phyloP scores from a whole-genome alignment of 2,329 filamentous ascomycete genomes.

The Sordariomycetes sp. region DNA sequence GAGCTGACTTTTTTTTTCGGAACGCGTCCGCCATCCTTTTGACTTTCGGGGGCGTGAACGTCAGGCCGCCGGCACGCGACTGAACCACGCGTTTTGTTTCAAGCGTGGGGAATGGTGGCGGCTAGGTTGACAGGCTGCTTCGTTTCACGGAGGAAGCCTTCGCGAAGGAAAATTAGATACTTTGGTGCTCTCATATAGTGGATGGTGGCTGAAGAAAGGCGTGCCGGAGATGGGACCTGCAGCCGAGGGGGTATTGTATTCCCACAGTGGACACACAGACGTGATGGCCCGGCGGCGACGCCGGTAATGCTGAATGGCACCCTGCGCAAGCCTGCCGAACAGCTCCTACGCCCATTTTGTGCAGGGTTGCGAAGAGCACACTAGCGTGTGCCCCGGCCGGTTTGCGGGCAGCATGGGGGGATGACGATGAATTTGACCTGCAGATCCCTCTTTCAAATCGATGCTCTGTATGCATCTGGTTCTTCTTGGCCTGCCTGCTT shows the following conservation, averaged over 20 bases:
- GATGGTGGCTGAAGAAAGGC: background rate
- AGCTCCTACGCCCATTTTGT: background rate
- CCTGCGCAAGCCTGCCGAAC: background rate
- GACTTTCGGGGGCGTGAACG: background rate
- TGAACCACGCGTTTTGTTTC: background rate
- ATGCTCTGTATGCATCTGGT: background rate
- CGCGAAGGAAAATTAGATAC: background rate
- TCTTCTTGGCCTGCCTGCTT: background rate
- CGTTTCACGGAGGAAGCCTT: background rate
- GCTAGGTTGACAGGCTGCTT: background rate
- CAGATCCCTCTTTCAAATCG: too few relatives aligned
- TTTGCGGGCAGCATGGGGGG: too few relatives aligned
- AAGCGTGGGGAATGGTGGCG: background rate
- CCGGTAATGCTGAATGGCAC: background rate
- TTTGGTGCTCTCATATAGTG: background rate
- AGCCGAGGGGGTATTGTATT: background rate
- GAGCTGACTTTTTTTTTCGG: background rate
- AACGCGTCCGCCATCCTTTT: background rate
- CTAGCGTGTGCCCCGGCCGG: background rate
- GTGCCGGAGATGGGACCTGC: background rate
- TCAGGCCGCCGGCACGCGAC: too few relatives aligned
- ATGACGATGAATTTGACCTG: too few relatives aligned
- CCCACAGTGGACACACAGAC: background rate
- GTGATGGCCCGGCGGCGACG: background rate
- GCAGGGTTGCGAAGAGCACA: background rate